phyloP scores from a whole-genome alignment of 345 rosid species.

The Angophora floribunda region DNA sequence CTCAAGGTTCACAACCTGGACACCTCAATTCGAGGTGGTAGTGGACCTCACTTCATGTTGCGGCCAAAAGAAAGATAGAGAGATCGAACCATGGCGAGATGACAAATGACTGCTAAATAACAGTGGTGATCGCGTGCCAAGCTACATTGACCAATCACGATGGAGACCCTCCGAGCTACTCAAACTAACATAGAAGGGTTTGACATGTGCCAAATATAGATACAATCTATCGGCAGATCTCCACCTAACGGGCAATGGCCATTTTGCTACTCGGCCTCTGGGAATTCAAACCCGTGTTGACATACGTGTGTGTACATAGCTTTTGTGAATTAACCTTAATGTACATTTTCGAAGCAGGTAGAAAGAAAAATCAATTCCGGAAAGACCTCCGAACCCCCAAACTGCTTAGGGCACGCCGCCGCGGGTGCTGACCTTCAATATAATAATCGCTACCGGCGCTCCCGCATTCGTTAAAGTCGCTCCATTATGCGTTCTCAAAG shows the following conservation, averaged over 20 bases:
- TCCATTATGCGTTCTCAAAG: not conserved
- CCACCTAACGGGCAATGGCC: not conserved
- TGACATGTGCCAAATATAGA: not conserved
- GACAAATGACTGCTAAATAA: accelerated
- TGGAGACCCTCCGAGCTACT: not conserved
- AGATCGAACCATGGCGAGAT: not conserved
- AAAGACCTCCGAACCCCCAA: not conserved
- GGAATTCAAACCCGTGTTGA: not conserved
- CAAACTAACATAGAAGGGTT: not conserved
- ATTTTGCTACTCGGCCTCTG: not conserved
- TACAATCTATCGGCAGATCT: not conserved
- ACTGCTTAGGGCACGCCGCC: not conserved
- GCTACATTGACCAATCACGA: not conserved
- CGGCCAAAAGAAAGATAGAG: not conserved
- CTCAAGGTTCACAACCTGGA: not conserved
- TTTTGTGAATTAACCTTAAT: not conserved
- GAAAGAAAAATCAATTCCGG: not conserved
- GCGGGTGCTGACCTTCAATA: not conserved
- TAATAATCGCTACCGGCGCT: not conserved
- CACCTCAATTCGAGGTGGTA: not conserved
- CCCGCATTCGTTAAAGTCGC: not conserved
- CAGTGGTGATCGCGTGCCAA: accelerated
- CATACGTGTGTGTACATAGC: not conserved
- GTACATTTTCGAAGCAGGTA: not conserved
- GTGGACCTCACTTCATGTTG: not conserved